These are phyloP conservation scores for Fusarium hostae DNA, from an alignment of 2,329 filamentous ascomycete species.

Conservation along the genomic window DNA sequence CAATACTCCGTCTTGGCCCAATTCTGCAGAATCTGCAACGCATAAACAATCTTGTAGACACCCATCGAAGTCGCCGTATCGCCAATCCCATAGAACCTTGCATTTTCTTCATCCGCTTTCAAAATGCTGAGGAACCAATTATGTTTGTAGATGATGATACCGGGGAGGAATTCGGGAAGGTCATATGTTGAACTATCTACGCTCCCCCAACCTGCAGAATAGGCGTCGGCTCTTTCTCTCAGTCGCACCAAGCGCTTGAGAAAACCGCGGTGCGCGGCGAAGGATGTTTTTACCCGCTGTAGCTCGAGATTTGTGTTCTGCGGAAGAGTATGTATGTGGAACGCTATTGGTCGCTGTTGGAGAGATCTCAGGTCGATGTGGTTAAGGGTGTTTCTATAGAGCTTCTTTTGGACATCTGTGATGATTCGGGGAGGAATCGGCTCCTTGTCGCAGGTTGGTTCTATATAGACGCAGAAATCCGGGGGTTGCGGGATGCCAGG, in stretches of 20 bases:
- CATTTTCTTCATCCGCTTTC: neutral
- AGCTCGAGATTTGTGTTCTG: neutral
- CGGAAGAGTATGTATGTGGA: neutral
- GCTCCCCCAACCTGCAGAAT: neutral
- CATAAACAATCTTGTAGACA: slow-evolving; percentile 1
- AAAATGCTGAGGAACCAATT: neutral
- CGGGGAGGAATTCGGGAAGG: neutral
- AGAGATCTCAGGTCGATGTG: neutral
- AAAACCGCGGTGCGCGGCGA: neutral
- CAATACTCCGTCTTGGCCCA: neutral
- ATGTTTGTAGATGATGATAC: neutral
- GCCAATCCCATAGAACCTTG: neutral
- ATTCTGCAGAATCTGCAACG: slow-evolving; percentile 1
- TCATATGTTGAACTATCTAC: neutral
- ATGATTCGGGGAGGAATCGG: too few relatives aligned
- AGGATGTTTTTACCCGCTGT: neutral
- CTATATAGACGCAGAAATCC: neutral
- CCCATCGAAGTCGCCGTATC: neutral
- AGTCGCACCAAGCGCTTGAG: neutral
- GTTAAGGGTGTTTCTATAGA: neutral
- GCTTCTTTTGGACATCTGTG: neutral
- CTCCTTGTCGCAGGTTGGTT: neutral
- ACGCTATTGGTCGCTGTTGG: neutral
- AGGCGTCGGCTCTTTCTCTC: too few relatives aligned
- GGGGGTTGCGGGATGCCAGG: neutral